Base-by-base conservation (phyloP, 192 early-diverging fungal genomes). In the Coemansia sp. region DNA sequence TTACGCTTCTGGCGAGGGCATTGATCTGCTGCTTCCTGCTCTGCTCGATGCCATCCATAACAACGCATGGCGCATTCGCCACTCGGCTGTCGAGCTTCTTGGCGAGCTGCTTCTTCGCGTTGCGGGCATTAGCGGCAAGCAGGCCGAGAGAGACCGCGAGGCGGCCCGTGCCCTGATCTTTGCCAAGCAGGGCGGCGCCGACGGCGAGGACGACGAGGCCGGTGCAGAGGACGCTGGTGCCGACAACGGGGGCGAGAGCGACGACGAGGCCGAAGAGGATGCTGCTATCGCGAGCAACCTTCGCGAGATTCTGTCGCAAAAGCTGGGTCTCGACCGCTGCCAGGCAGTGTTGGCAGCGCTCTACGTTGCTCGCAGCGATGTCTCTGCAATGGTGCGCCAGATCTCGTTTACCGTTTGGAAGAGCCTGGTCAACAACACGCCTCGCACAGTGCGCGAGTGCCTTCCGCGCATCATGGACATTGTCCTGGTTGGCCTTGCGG, bases 51-150 rank as follows among this genome's bases (percentile, higher is more conserved):
- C 93, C 35, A 61, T 99, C 73, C 93, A 93, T 42, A 87, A 98
- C 69, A 89, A 86, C 46, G 90, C 91, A 72, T 99, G 96, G 95
- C 89, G 96, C 56, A 99, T 98, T 74, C 89, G 97, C 16, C 91
- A 92, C 60, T 93, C 89, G 36, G 94, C 92, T 25, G 86, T 97
- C 3, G 93, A 97, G 77, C 83, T 99, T 45, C 87, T 98, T 68
- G 96, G 96, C 34, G 96, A 98, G 74, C 78, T 99, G 25, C 72
- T 99, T 30, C 94, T 91, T 82, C 84, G 93, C 32, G 91, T 99
- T 61, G 90, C 93, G 11, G 96, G 96, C 27, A 84, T 92, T 50
- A 85, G 74, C 65, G 83, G 83, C 60, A 89, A 88, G 48, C 84
- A 86, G 50, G 78, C 78, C 0, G 72, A 81, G 66, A 59, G 67